These are phyloP conservation scores for Venturia pyrina DNA, from an alignment of 2,329 filamentous ascomycete species.

Conservation along the genomic window DNA sequence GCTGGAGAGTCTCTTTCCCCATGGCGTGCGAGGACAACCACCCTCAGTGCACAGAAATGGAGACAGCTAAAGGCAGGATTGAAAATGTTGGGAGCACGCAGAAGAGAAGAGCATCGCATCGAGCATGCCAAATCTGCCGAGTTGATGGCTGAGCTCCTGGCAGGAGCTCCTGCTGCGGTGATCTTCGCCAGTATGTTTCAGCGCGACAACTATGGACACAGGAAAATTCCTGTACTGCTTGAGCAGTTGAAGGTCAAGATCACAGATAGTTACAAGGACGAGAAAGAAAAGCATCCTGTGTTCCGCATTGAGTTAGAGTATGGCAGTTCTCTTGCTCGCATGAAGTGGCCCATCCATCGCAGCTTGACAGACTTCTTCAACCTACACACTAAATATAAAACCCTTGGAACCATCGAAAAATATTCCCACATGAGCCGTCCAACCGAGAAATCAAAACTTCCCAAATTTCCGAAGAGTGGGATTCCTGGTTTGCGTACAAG, in stretches of 20 bases:
- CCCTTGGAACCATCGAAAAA: slow-evolving; percentile 71
- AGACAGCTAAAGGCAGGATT: slow-evolving; percentile 84
- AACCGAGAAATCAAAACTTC: slow-evolving; percentile 61
- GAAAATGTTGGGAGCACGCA: slow-evolving; percentile 64
- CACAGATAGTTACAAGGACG: slow-evolving; percentile 64
- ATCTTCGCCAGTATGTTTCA: slow-evolving; percentile 98
- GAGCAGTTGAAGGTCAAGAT: slow-evolving; percentile 89
- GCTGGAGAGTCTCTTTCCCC: slow-evolving; percentile 25
- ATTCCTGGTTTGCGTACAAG: slow-evolving; percentile 83
- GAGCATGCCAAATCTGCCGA: slow-evolving; percentile 95
- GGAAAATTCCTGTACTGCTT: slow-evolving; percentile 84
- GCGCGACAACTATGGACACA: slow-evolving; percentile 90
- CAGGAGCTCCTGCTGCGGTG: slow-evolving; percentile 83
- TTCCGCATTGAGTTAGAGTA: slow-evolving; percentile 94
- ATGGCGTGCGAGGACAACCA: slow-evolving; percentile 38
- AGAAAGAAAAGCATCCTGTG: slow-evolving; percentile 62
- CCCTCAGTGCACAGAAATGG: slow-evolving; percentile 67
- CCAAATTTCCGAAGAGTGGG: slow-evolving; percentile 70
- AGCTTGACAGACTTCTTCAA: slow-evolving; percentile 86
- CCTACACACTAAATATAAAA: slow-evolving; percentile 85
- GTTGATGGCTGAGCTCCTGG: slow-evolving; percentile 86
- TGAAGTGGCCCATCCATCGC: slow-evolving; percentile 90
- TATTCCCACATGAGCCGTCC: slow-evolving; percentile 43
- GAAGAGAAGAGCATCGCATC: slow-evolving; percentile 73
- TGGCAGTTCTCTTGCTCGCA: slow-evolving; percentile 85